Conservation (phyloP, 345 rosid genomes). For the Diplotaxis tenuifolia region DNA sequence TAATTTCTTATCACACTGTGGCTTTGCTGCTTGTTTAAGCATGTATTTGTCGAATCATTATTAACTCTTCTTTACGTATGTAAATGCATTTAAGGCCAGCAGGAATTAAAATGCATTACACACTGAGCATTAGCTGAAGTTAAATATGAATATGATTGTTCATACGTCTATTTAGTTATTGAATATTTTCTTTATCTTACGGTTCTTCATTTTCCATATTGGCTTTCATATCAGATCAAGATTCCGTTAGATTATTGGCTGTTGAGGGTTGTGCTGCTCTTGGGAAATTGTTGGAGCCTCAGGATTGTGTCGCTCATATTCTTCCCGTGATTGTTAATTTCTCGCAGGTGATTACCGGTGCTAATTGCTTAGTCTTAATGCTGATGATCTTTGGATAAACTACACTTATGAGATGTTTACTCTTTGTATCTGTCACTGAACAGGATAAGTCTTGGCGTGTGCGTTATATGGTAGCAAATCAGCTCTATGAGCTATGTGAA, state of each 20-base stretch:
- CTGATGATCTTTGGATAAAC: slow-evolving; percentile 3
- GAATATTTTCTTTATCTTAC: not conserved
- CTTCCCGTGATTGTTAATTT: slow-evolving; percentile 77
- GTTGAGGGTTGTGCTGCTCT: slow-evolving; percentile 82
- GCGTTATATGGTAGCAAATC: slow-evolving; percentile 96
- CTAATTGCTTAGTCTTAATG: not conserved
- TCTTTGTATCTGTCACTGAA: not conserved
- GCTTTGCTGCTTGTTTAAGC: not conserved
- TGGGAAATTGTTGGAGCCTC: slow-evolving; percentile 75
- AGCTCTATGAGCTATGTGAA: slow-evolving; percentile 93
- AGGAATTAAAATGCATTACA: not conserved
- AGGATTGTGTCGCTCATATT: slow-evolving; percentile 66
- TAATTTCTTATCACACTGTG: slow-evolving; percentile 30
- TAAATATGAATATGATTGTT: not conserved
- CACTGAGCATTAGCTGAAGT: slow-evolving; percentile 20
- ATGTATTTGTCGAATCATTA: not conserved
- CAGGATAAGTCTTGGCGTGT: slow-evolving; percentile 99
- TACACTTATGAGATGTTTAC: slow-evolving; percentile 32
- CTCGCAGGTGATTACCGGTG: slow-evolving; percentile 54
- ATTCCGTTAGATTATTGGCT: slow-evolving; percentile 73
- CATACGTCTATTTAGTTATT: not conserved
- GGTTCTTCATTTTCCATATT: slow-evolving; percentile 4
- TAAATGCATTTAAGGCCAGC: not conserved
- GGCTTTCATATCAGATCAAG: slow-evolving; percentile 56
- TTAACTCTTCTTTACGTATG: not conserved